These are phyloP conservation scores for Metschnikowia vanudenii DNA, from an alignment of 805 yeast genomes.

Conservation along the genomic window DNA sequence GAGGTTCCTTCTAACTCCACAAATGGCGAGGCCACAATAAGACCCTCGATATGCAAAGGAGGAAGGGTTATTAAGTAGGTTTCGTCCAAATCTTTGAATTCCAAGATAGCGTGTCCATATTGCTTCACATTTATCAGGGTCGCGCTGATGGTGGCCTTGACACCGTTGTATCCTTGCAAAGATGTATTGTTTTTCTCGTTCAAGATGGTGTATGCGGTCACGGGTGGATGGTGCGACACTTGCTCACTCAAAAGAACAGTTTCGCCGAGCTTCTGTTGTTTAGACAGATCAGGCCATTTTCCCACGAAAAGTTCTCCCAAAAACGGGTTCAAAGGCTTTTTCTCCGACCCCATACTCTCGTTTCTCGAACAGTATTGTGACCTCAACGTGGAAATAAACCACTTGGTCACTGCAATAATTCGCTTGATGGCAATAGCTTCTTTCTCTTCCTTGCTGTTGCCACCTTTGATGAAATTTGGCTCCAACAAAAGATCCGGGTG, in stretches of 20 bases:
- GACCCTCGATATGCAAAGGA: conserved; percentile 91
- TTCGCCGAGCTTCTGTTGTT: conserved; percentile 60
- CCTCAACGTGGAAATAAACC: conserved; percentile 89
- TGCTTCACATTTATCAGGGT: conserved; percentile 84
- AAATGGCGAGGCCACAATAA: conserved; percentile 85
- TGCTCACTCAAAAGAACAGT: conserved; percentile 83
- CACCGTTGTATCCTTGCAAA: conserved; percentile 86
- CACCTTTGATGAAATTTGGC: conserved; percentile 55
- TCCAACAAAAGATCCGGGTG: conserved; percentile 80
- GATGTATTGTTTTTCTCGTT: conserved; percentile 68
- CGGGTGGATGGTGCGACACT: conserved; percentile 97
- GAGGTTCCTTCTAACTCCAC: conserved; percentile 91
- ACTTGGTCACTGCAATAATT: conserved; percentile 76
- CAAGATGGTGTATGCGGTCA: conserved; percentile 84
- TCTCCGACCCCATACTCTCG: conserved; percentile 91
- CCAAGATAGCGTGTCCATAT: conserved; percentile 83
- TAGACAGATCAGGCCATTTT: conserved; percentile 64
- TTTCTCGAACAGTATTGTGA: conserved; percentile 93
- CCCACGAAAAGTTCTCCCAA: conserved; percentile 94
- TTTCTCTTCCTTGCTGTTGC: conserved; percentile 35
- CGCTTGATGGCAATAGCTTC: conserved; percentile 55
- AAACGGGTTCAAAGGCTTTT: conserved; percentile 95
- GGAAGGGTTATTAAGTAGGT: conserved; percentile 83
- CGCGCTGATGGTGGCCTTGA: conserved; percentile 79
- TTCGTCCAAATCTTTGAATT: conserved; percentile 61